phyloP scores from a whole-genome alignment of 768 basidiomycete species.

The Butyriboletus loyo region DNA sequence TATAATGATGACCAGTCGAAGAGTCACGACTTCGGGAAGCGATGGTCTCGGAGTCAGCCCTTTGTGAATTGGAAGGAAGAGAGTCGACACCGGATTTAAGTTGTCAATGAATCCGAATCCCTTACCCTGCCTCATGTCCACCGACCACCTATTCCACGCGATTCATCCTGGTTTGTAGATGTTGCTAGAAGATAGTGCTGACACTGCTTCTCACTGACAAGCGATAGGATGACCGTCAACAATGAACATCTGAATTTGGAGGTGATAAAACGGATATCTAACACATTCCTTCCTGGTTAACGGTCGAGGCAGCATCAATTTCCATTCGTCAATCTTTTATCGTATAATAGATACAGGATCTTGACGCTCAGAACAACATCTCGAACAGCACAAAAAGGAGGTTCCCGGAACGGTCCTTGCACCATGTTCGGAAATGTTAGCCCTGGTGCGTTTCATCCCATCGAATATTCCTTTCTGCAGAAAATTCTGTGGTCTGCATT shows the following conservation, averaged over 20 bases:
- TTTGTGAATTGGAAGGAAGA: not conserved
- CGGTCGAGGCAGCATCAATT: not conserved
- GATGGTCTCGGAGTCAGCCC: not conserved
- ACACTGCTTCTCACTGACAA: no score
- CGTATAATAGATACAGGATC: not conserved
- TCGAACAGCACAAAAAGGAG: not conserved
- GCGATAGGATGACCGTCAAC: not conserved
- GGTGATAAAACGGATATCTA: no score
- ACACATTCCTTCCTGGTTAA: no score
- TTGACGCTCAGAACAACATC: not conserved
- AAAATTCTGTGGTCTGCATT: not conserved
- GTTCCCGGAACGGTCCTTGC: not conserved
- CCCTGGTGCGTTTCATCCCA: not conserved
- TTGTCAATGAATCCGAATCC: constrained; percentile 2
- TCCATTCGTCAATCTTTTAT: not conserved
- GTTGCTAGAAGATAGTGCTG: not conserved
- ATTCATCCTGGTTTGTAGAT: constrained; percentile 13
- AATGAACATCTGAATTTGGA: not conserved
- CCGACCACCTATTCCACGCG: constrained; percentile 3
- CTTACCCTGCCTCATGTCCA: constrained; percentile 17
- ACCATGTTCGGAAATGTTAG: not conserved
- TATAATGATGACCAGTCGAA: not conserved
- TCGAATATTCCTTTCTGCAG: not conserved
- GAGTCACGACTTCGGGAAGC: not conserved
- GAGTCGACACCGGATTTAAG: not conserved